Percentiles rank a stretch among this genome's conserved stretches.
phyloP scores from a whole-genome alignment of 2,329 filamentous ascomycete genomes.

The Colletotrichum sojae region DNA sequence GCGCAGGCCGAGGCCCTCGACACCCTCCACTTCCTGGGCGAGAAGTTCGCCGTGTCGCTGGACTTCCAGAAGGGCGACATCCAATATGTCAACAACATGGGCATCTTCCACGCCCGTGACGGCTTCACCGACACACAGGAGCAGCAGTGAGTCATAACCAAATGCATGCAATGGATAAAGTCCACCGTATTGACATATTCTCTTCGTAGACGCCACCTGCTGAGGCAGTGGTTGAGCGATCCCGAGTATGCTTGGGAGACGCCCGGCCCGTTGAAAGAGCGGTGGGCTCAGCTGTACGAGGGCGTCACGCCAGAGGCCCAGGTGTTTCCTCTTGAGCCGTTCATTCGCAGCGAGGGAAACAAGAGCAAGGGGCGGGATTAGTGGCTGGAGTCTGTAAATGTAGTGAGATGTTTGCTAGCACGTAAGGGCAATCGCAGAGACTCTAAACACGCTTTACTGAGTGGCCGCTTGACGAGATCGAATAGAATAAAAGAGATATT shows the following conservation, averaged over 20 bases:
- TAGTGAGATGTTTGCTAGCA: too few relatives aligned
- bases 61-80: conserved; percentile 67
- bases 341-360: conserved; percentile 46
- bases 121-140: conserved; percentile 61
- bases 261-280: conserved; percentile 57
- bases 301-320: conserved; percentile 65
- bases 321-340: conserved; percentile 70
- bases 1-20: conserved; percentile 68
- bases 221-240: conserved; percentile 66
- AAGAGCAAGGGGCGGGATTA: conserved; percentile 27
- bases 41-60: conserved; percentile 60
- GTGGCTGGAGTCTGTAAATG: too few relatives aligned
- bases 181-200: conserved; percentile 45
- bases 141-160: conserved; percentile 55
- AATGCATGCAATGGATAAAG: conserved; percentile 21
- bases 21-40: conserved; percentile 63
- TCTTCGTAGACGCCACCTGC: conserved; percentile 59
- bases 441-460: background rate
- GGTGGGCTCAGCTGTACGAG: conserved; percentile 69
- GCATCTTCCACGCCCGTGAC: conserved; percentile 66
- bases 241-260: conserved; percentile 64
- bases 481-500: background rate
- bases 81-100: conserved; percentile 70
- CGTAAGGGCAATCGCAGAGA: background rate
- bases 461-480: background rate